These are phyloP conservation scores for Sindora glabra DNA, from an alignment of 306 rosid genomes.

Conservation along the genomic window DNA sequence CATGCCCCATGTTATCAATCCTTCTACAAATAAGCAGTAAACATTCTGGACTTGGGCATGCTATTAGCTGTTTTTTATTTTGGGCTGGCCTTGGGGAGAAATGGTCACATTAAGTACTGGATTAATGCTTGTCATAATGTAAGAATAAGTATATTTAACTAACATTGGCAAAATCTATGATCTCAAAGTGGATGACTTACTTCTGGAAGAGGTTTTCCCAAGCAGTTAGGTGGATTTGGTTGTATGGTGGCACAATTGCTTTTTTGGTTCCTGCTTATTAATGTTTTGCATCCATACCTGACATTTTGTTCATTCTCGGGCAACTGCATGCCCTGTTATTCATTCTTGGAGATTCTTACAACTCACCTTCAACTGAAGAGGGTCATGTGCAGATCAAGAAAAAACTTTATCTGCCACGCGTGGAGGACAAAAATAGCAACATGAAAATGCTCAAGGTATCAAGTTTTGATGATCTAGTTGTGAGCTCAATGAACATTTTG, in stretches of 20 bases:
- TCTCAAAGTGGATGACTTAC: neutral
- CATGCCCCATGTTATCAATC: neutral
- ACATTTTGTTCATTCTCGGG: neutral
- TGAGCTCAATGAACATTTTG: constrained; percentile 57
- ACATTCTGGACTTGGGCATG: neutral
- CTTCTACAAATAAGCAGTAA: neutral
- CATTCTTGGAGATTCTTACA: constrained; percentile 8
- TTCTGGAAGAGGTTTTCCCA: neutral
- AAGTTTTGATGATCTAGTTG: constrained; percentile 50
- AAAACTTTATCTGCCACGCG: constrained; percentile 52
- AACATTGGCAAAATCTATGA: neutral
- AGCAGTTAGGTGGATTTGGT: neutral
- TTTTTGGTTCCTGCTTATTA: neutral
- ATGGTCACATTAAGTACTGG: too few species aligned
- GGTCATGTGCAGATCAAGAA: constrained; percentile 29
- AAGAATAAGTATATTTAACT: neutral
- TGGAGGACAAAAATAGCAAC: constrained; percentile 67
- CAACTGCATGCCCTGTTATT: neutral
- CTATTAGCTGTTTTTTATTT: neutral
- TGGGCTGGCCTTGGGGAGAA: too few species aligned
- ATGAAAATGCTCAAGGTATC: constrained; percentile 63
- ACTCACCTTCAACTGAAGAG: constrained; percentile 33
- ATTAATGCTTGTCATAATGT: neutral
- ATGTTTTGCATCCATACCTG: too few species aligned
- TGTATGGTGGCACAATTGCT: neutral